phyloP scores from a whole-genome alignment of 192 early-diverging fungal genomes.

The Coemansia sp. region DNA sequence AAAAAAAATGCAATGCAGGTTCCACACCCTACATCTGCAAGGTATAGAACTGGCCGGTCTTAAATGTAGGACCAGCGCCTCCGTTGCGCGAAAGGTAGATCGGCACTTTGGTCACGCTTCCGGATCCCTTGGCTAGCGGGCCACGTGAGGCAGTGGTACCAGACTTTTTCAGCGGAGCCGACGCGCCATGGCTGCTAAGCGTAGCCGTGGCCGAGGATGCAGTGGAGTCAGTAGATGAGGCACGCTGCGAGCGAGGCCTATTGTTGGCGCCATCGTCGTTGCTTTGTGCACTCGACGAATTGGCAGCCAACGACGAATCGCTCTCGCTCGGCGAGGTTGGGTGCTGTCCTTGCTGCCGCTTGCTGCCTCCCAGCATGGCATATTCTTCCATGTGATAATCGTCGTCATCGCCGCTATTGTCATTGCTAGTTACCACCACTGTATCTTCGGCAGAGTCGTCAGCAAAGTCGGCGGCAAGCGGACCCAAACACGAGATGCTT shows the following conservation, averaged over 20 bases:
- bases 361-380: neutral
- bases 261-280: conserved; percentile 11
- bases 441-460: neutral
- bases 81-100: conserved; percentile 46
- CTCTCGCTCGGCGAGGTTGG: conserved; percentile 48
- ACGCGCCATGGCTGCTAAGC: conserved; percentile 7
- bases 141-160: neutral
- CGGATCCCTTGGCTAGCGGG: neutral
- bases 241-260: conserved; percentile 21
- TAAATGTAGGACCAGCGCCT: conserved; percentile 46
- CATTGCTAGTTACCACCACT: neutral
- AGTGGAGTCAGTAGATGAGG: conserved; percentile 46
- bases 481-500: conserved; percentile 46
- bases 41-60: conserved; percentile 51
- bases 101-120: conserved; percentile 26
- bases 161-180: neutral
- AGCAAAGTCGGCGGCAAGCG: conserved; percentile 33
- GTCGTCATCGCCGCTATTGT: neutral
- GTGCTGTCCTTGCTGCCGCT: conserved; percentile 11
- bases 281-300: conserved; percentile 7
- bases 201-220: conserved; percentile 39
- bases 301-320: conserved; percentile 24
- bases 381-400: neutral
- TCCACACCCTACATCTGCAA: conserved; percentile 25
- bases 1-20: neutral